Evolutionary conservation across 1,139 yeast genomes (phyloP).

Genomic region (Yamadazyma siamensis): DNA sequence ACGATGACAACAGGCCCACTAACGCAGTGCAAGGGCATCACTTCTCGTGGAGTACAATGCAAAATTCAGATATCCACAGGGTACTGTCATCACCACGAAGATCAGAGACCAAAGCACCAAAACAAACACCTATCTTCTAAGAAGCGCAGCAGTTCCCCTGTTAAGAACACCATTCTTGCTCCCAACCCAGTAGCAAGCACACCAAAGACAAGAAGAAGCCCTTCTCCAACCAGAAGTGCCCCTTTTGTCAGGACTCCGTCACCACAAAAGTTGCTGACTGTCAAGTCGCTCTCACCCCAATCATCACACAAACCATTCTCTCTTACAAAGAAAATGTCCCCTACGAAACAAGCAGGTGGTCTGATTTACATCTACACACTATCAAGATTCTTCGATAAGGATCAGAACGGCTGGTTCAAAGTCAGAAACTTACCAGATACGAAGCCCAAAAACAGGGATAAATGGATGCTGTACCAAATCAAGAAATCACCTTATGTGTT

Average conservation of each 20-base stretch:
- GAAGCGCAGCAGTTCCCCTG: too few species aligned
- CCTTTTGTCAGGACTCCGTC: too few species aligned
- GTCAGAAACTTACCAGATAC: conserved; percentile 32
- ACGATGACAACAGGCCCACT: not conserved
- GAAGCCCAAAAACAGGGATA: conserved; percentile 15
- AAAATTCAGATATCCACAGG: conserved; percentile 19
- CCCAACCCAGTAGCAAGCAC: not conserved
- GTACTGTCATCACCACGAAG: conserved; percentile 26
- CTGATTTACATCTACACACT: conserved; percentile 55
- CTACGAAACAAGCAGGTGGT: conserved; percentile 31
- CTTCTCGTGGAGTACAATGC: conserved; percentile 29
- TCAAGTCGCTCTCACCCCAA: conserved; percentile 1
- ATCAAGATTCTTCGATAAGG: conserved; percentile 29
- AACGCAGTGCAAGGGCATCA: conserved; percentile 30
- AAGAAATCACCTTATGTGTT: conserved; percentile 36
- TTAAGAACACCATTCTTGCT: too few species aligned
- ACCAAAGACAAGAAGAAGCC: not conserved
- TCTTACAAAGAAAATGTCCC: too few species aligned
- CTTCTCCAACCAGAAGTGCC: too few species aligned
- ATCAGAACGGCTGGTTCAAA: conserved; percentile 23
- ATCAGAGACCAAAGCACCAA: conserved; percentile 3
- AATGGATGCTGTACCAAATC: conserved; percentile 38
- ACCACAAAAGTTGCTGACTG: too few species aligned
- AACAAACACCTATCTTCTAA: too few species aligned
- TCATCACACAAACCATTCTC: conserved; percentile 1